These are phyloP conservation scores for Gryganskiella cystojenkinii DNA, from an alignment of 192 early-diverging fungal genomes.

Conservation along the genomic window DNA sequence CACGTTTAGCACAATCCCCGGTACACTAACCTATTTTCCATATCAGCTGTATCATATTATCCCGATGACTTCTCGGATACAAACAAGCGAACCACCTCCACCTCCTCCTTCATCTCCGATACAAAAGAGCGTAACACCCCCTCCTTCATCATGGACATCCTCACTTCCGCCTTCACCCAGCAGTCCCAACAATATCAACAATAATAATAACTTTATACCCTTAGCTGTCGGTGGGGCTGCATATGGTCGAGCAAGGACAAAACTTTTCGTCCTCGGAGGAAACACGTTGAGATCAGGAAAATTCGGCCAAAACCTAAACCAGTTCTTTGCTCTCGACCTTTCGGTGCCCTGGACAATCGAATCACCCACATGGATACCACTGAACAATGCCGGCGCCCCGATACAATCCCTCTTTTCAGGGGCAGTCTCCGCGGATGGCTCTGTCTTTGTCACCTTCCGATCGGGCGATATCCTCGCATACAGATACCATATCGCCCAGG, in stretches of 20 bases:
- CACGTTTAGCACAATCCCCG: no score
- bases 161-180: neutral
- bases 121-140: no score
- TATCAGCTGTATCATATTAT: no score
- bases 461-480: neutral
- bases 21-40: no score
- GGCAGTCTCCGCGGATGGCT: neutral
- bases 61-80: no score
- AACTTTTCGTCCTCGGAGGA: neutral
- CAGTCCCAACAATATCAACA: neutral
- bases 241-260: neutral
- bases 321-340: conserved; percentile 4
- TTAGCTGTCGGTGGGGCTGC: neutral
- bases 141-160: neutral
- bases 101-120: no score
- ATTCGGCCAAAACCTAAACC: neutral
- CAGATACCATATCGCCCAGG: neutral
- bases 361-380: neutral
- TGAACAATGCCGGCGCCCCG: neutral
- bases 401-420: neutral
- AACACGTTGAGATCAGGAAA: neutral
- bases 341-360: neutral
- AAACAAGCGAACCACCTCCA: no score
- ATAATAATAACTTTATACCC: no score
- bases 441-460: neutral